phyloP scores from a whole-genome alignment of 2,329 filamentous ascomycete species.

The Penicillium sp. region DNA sequence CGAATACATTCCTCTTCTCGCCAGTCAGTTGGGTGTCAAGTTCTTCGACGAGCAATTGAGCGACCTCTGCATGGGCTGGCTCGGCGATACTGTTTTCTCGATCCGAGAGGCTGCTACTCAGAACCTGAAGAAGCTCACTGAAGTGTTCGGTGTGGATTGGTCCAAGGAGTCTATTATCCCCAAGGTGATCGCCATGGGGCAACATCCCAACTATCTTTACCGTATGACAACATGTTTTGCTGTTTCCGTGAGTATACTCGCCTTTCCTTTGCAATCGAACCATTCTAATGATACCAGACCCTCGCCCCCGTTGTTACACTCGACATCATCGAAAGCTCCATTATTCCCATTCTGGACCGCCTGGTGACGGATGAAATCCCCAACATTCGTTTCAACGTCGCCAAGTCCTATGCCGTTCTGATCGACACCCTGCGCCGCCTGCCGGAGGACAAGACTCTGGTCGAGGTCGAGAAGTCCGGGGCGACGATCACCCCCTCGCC shows the following conservation, averaged over 20 bases:
- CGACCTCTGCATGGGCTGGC: constrained; percentile 95
- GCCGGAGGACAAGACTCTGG: constrained; percentile 82
- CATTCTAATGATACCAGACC: constrained; percentile 60
- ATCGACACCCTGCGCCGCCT: constrained; percentile 90
- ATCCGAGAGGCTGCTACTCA: constrained; percentile 96
- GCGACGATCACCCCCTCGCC: constrained; percentile 58
- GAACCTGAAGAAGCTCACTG: constrained; percentile 96
- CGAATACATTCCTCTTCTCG: constrained; percentile 95
- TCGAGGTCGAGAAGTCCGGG: constrained; percentile 78
- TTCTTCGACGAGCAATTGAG: constrained; percentile 99
- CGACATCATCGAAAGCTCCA: constrained; percentile 87
- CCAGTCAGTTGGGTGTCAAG: constrained; percentile 90
- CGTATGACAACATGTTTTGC: constrained; percentile 99
- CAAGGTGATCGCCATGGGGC: constrained; percentile 97
- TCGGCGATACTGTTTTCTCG: constrained; percentile 97
- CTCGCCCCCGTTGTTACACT: constrained; percentile 89
- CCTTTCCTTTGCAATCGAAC: constrained; percentile 5
- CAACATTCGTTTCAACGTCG: constrained; percentile 99
- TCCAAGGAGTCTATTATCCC: constrained; percentile 95
- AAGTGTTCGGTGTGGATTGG: constrained; percentile 98
- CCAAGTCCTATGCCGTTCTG: constrained; percentile 90
- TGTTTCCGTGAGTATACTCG: constrained; percentile 71
- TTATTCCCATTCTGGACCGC: constrained; percentile 93
- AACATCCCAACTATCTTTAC: constrained; percentile 98
- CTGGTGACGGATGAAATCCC: constrained; percentile 92